Percentiles rank a stretch among this genome's conserved stretches.
Conservation (phyloP, 78 protist species). For the Thecamonas trahens region DNA sequence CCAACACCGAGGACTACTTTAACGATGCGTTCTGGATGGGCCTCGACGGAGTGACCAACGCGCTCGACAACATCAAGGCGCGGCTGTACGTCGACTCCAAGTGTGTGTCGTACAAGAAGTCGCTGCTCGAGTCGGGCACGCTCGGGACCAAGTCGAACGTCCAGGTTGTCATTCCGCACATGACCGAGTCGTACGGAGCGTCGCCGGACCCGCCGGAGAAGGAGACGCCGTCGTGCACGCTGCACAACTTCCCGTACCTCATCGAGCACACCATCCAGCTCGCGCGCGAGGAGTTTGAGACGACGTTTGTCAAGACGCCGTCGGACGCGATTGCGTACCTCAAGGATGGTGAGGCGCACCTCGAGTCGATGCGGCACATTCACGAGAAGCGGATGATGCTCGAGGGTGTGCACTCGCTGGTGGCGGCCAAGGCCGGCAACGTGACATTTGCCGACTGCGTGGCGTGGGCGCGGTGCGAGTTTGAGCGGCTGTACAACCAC, state of each 20-base stretch:
- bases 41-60: constrained; percentile 82
- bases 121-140: constrained; percentile 96
- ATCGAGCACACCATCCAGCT: constrained; percentile 91
- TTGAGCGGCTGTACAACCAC: constrained; percentile 78
- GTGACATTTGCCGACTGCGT: constrained; percentile 82
- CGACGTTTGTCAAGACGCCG: constrained; percentile 52
- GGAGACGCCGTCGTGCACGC: constrained; percentile 90
- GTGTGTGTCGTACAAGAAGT: constrained; percentile 77
- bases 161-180: constrained; percentile 89
- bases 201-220: constrained; percentile 95
- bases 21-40: constrained; percentile 76
- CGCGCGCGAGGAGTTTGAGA: constrained; percentile 90
- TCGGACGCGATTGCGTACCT: constrained; percentile 30
- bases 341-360: not conserved
- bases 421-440: constrained; percentile 33
- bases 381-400: not conserved
- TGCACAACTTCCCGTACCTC: constrained; percentile 92
- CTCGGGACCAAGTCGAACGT: constrained; percentile 92
- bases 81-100: constrained; percentile 88
- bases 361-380: not conserved
- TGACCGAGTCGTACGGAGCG: constrained; percentile 91
- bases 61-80: constrained; percentile 93
- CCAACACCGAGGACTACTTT: constrained; percentile 86
- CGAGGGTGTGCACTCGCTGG: constrained; percentile 25
- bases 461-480: constrained; percentile 87